Evolutionary conservation across 306 rosid genomes (phyloP).

Genomic region (Sesbania bispinosa): DNA sequence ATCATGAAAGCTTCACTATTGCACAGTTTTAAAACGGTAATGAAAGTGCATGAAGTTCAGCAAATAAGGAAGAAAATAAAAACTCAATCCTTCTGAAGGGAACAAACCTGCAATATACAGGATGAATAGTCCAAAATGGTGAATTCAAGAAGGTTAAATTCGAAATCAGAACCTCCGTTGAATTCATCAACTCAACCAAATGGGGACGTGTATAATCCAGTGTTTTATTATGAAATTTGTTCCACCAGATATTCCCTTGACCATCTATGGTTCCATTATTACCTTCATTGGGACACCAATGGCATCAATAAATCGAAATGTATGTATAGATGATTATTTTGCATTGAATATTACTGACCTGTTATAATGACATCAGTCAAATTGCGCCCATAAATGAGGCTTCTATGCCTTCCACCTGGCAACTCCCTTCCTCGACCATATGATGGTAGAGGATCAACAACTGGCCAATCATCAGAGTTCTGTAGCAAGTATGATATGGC

Average conservation of each 20-base stretch:
- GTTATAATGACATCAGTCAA: conserved; percentile 73
- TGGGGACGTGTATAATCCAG: conserved; percentile 68
- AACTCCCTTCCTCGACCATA: conserved; percentile 93
- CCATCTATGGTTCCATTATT: conserved; percentile 68
- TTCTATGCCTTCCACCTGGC: conserved; percentile 70
- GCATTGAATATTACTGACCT: conserved; percentile 39
- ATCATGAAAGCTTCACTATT: conserved; percentile 45
- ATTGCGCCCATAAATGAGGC: conserved; percentile 71
- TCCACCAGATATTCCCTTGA: conserved; percentile 82
- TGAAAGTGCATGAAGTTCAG: conserved; percentile 14
- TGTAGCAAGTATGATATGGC: conserved; percentile 33
- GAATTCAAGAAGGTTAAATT: conserved; percentile 63
- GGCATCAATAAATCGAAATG: conserved; percentile 24
- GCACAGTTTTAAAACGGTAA: conserved; percentile 34
- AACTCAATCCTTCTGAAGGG: conserved; percentile 19
- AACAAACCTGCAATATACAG: conserved; percentile 81
- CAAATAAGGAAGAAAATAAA: conserved; percentile 14
- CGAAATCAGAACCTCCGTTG: conserved; percentile 60
- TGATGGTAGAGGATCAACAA: conserved; percentile 74
- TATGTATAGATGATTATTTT: background rate
- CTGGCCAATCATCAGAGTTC: conserved; percentile 66
- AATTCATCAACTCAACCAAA: conserved; percentile 72
- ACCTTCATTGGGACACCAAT: conserved; percentile 47
- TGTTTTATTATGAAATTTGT: conserved; percentile 54
- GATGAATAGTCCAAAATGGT: conserved; percentile 83